Conservation (phyloP, 2,329 filamentous ascomycete species). For the Cercospora janseana region DNA sequence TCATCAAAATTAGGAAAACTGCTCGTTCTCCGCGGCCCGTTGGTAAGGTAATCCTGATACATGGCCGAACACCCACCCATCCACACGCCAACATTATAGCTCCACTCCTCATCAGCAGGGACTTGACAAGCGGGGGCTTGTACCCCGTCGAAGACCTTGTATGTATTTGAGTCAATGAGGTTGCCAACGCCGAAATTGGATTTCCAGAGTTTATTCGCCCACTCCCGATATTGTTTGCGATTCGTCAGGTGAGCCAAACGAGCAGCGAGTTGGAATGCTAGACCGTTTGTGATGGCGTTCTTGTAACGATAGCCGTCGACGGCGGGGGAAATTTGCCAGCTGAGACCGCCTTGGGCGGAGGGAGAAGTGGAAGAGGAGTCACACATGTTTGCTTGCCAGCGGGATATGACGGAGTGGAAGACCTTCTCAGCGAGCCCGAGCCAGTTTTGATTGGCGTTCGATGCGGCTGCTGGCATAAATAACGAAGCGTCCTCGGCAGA, state of each 20-base stretch:
- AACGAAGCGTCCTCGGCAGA: slow-evolving; percentile 75
- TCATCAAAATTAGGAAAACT: not conserved
- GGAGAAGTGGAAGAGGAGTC: slow-evolving; percentile 40
- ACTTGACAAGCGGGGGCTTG: slow-evolving; percentile 46
- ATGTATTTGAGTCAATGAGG: slow-evolving; percentile 57
- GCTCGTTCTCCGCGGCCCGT: too few species aligned
- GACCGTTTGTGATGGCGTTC: slow-evolving; percentile 78
- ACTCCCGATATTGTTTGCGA: slow-evolving; percentile 59
- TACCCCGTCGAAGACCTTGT: slow-evolving; percentile 49
- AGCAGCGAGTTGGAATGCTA: slow-evolving; percentile 76
- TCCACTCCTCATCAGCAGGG: slow-evolving; percentile 49
- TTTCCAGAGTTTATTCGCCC: slow-evolving; percentile 50
- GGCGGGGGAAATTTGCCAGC: slow-evolving; percentile 78
- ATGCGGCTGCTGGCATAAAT: too few species aligned
- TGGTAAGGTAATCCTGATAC: too few species aligned
- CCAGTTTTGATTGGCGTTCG: too few species aligned
- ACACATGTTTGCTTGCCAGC: slow-evolving; percentile 60
- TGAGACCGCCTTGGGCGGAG: slow-evolving; percentile 67
- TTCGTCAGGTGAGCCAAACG: slow-evolving; percentile 43
- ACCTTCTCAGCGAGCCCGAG: slow-evolving; percentile 70
- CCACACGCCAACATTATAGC: slow-evolving; percentile 48
- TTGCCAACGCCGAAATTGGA: slow-evolving; percentile 46
- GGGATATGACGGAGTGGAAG: slow-evolving; percentile 70
- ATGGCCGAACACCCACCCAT: slow-evolving; percentile 49
- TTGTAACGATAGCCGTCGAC: slow-evolving; percentile 81